Conservation (phyloP, 768 basidiomycete genomes). For the Chlorophyllum brunneum region DNA sequence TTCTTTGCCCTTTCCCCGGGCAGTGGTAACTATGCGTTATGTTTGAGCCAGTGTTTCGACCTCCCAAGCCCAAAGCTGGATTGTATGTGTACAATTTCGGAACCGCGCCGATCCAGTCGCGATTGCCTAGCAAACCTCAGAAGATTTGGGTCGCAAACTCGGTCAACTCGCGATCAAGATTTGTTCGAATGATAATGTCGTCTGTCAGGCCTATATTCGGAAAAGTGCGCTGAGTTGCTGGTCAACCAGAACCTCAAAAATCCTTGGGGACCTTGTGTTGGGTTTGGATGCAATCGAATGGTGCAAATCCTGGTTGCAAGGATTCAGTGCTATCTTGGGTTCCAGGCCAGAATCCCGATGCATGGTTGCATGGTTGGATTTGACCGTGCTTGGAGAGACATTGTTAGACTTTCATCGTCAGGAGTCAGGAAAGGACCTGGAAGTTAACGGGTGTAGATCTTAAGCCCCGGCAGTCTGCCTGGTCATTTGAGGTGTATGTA, state of each 20-base stretch:
- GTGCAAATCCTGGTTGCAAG: neutral
- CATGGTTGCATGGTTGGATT: neutral
- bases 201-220: neutral
- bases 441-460: neutral
- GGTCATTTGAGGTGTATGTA: conserved; percentile 8
- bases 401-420: neutral
- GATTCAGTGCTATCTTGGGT: neutral
- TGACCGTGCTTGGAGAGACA: neutral
- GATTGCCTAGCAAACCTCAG: neutral
- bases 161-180: neutral
- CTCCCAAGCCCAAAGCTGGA: neutral
- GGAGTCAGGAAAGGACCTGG: neutral
- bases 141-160: neutral
- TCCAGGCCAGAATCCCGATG: neutral
- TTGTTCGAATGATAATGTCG: neutral
- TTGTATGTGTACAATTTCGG: neutral
- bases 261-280: neutral
- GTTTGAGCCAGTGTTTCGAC: conserved; percentile 4
- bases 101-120: conserved; percentile 3
- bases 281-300: conserved; percentile 4
- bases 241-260: neutral
- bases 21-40: neutral
- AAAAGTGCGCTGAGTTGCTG: neutral
- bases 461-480: neutral
- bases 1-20: conserved; percentile 7